phyloP scores from a whole-genome alignment of 2,329 filamentous ascomycete species.

The Bimuria novae-zelandiae region DNA sequence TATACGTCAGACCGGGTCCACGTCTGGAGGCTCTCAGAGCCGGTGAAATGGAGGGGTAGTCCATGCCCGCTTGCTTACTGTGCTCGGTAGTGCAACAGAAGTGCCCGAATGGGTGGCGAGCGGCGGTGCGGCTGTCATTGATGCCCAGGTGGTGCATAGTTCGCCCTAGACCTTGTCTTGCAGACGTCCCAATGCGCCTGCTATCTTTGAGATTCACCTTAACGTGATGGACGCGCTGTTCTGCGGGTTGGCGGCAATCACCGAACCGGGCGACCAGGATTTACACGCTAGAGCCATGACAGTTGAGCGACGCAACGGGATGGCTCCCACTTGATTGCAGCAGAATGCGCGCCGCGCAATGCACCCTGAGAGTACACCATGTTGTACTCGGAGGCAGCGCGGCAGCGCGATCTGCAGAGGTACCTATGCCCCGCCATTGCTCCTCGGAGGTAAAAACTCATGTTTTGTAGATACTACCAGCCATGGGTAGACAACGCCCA shows the following conservation, averaged over 20 bases:
- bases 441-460: not conserved
- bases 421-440: conserved; percentile 10
- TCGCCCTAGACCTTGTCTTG: no score
- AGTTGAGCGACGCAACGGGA: not conserved
- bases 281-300: not conserved
- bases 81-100: not conserved
- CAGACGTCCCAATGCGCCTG: not conserved
- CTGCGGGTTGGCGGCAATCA: not conserved
- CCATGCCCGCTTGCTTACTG: no score
- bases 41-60: no score
- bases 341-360: not conserved
- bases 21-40: no score
- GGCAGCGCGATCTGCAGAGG: conserved; percentile 39
- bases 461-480: conserved; percentile 37
- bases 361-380: not conserved
- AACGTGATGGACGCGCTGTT: no score
- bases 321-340: not conserved
- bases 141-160: no score
- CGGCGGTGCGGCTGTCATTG: no score
- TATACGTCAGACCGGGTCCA: not conserved
- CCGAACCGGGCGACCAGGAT: not conserved
- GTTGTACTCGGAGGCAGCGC: conserved; percentile 20
- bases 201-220: no score
- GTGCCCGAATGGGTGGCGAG: not conserved
- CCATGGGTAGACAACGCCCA: conserved; percentile 42